These are phyloP conservation scores for Schwanniomyces polymorphus DNA, from an alignment of 805 yeast genomes.

Conservation along the genomic window DNA sequence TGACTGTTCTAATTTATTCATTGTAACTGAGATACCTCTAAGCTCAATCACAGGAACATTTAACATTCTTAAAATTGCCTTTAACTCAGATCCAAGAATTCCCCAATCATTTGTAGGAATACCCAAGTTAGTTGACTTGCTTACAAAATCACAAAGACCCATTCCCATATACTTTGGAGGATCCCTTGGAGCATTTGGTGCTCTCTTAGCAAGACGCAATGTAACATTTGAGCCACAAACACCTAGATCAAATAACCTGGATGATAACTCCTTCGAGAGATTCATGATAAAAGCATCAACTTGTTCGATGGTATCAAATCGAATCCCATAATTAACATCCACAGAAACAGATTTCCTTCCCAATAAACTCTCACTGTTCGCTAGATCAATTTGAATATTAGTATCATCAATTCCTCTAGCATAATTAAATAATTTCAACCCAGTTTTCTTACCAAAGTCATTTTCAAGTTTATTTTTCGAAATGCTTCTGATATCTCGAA, in stretches of 20 bases:
- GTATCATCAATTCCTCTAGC: slow-evolving; percentile 70
- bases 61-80: slow-evolving; percentile 54
- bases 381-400: slow-evolving; percentile 50
- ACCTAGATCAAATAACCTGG: slow-evolving; percentile 48
- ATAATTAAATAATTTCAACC: slow-evolving; percentile 58
- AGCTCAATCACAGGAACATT: slow-evolving; percentile 65
- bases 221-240: slow-evolving; percentile 59
- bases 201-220: slow-evolving; percentile 64
- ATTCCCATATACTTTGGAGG: slow-evolving; percentile 83
- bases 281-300: slow-evolving; percentile 62
- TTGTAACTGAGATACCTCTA: slow-evolving; percentile 75
- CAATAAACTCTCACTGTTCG: slow-evolving; percentile 44
- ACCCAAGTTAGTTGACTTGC: slow-evolving; percentile 61
- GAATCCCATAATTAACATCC: slow-evolving; percentile 88
- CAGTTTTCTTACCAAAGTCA: slow-evolving; percentile 69
- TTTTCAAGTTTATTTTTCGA: slow-evolving; percentile 37
- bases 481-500: slow-evolving; percentile 40
- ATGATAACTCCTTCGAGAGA: slow-evolving; percentile 58
- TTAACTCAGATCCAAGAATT: slow-evolving; percentile 57
- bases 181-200: slow-evolving; percentile 65
- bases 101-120: slow-evolving; percentile 61
- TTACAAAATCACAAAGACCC: slow-evolving; percentile 71
- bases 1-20: slow-evolving; percentile 55
- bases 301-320: slow-evolving; percentile 63
- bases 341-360: slow-evolving; percentile 78